Conservation (phyloP, 768 basidiomycete genomes). For the Lanmaoa pseudosensibilis region DNA sequence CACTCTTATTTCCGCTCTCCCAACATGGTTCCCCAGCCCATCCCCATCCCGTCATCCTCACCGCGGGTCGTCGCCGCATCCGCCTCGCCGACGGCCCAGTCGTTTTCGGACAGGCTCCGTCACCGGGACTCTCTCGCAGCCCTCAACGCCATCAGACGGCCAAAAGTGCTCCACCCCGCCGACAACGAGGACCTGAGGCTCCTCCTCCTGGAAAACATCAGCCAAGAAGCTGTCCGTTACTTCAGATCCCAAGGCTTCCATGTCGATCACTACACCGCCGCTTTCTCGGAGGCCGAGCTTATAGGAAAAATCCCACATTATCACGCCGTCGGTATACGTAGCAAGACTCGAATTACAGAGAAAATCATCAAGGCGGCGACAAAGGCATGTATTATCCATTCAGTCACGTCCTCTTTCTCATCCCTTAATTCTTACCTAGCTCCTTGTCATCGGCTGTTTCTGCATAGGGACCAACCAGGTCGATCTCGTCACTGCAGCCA, state of each 20-base stretch:
- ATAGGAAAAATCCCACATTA: constrained; percentile 78
- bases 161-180: constrained; percentile 76
- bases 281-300: constrained; percentile 93
- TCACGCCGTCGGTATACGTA: constrained; percentile 94
- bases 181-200: constrained; percentile 81
- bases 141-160: constrained; percentile 45
- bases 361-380: constrained; percentile 83
- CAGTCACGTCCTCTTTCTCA: background rate
- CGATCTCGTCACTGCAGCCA: constrained; percentile 78
- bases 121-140: constrained; percentile 33
- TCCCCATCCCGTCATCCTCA: constrained; percentile 40
- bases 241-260: constrained; percentile 84
- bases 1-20: constrained; percentile 13
- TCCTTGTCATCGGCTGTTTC: constrained; percentile 96
- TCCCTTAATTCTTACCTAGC: constrained; percentile 44
- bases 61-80: constrained; percentile 47
- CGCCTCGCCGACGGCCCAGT: constrained; percentile 47
- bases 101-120: constrained; percentile 50
- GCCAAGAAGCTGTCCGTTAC: constrained; percentile 78
- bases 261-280: constrained; percentile 85
- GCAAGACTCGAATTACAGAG: constrained; percentile 95
- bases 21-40: constrained; percentile 47
- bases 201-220: constrained; percentile 94
- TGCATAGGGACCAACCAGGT: constrained; percentile 99
- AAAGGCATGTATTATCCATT: constrained; percentile 53